Evolutionary conservation across 164 flowering plant species (phyloP).

Genomic region (Warburgia ugandensis): DNA sequence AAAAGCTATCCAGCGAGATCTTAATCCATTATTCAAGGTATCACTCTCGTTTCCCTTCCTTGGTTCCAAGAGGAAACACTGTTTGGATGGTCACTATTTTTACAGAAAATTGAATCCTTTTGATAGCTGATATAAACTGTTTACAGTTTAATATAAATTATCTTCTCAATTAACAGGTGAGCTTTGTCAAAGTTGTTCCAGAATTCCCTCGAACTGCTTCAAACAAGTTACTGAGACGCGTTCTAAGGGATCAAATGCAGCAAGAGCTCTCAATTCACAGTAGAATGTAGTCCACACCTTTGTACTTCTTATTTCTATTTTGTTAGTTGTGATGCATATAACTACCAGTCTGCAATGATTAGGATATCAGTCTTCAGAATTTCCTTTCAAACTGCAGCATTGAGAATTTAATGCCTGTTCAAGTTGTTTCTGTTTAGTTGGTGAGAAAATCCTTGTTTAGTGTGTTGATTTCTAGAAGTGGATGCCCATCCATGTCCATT

Average conservation of each 20-base stretch:
- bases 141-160: not conserved
- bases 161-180: constrained; percentile 44
- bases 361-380: too few relatives aligned
- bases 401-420: too few relatives aligned
- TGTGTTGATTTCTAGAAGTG: not conserved
- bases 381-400: too few relatives aligned
- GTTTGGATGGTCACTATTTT: too few relatives aligned
- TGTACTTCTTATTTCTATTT: not conserved
- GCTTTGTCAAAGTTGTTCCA: constrained; percentile 60
- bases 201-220: constrained; percentile 93
- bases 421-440: not conserved
- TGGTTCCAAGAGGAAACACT: too few relatives aligned
- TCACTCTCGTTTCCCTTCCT: not conserved
- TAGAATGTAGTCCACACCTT: constrained; percentile 11
- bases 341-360: too few relatives aligned
- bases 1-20: constrained; percentile 66
- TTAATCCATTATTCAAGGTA: constrained; percentile 95
- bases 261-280: constrained; percentile 45
- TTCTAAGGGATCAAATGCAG: constrained; percentile 67
- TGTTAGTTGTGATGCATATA: not conserved
- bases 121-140: not conserved
- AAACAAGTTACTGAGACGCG: constrained; percentile 77
- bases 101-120: not conserved
- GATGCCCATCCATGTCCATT: too few relatives aligned
- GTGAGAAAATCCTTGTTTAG: not conserved